phyloP scores from a whole-genome alignment of 306 rosid species.

The Glycine latifolia region DNA sequence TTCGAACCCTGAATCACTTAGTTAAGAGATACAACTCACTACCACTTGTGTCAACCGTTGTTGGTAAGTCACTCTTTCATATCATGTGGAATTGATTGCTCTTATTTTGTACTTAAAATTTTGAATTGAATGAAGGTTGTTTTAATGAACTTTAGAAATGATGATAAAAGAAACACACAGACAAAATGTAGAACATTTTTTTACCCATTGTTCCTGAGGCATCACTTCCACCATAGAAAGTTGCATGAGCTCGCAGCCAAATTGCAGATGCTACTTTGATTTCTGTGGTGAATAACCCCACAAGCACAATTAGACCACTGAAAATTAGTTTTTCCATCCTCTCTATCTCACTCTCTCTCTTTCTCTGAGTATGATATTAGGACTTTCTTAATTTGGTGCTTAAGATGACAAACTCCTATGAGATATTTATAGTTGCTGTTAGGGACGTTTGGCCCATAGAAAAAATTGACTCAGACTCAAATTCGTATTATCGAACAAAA shows the following conservation, averaged over 20 bases:
- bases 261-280: constrained; percentile 46
- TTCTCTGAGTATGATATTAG: constrained; percentile 11
- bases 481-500: constrained; percentile 9
- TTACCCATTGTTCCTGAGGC: constrained; percentile 79
- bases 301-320: constrained; percentile 36
- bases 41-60: no score
- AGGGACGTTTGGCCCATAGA: constrained; percentile 31
- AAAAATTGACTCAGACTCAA: constrained; percentile 2
- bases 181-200: not conserved
- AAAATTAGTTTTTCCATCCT: constrained; percentile 49
- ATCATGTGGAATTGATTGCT: not conserved
- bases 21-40: no score
- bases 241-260: constrained; percentile 67
- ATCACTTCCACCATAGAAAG: constrained; percentile 78
- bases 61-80: not conserved
- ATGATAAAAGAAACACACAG: not conserved
- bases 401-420: constrained; percentile 14
- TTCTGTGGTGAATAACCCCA: constrained; percentile 46
- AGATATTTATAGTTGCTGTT: constrained; percentile 51
- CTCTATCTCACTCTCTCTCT: not conserved
- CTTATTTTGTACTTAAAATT: constrained; percentile 2
- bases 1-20: no score
- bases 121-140: not conserved
- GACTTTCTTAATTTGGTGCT: constrained; percentile 42
- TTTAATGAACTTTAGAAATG: constrained; percentile 2